phyloP scores from a whole-genome alignment of 2,329 filamentous ascomycete species.

The Aspergillus sojae region DNA sequence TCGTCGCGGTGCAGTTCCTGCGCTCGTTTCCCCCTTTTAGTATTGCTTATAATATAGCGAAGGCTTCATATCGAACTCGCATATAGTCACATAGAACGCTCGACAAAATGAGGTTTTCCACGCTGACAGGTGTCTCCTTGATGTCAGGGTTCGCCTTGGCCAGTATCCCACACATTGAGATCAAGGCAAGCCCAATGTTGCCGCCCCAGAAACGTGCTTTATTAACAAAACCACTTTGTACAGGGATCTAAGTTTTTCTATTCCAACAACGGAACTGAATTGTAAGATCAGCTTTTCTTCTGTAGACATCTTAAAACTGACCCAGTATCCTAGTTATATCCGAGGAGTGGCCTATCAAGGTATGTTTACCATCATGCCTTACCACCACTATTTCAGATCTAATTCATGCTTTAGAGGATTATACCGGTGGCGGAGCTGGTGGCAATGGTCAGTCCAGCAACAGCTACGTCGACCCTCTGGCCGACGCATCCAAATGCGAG shows the following conservation, averaged over 20 bases:
- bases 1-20: background rate
- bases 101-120: background rate
- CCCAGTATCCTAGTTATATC: conserved; percentile 64
- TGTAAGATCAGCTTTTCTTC: background rate
- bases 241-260: background rate
- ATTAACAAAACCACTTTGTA: background rate
- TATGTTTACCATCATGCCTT: conserved; percentile 31
- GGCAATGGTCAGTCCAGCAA: conserved; percentile 41
- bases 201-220: background rate
- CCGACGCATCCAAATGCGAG: conserved; percentile 70
- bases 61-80: background rate
- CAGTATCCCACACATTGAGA: background rate
- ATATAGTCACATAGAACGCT: background rate
- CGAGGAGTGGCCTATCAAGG: conserved; percentile 93
- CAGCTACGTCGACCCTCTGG: conserved; percentile 78
- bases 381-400: background rate
- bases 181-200: background rate
- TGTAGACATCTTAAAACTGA: background rate
- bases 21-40: background rate
- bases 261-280: background rate
- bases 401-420: conserved; percentile 46
- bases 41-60: background rate
- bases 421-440: conserved; percentile 48
- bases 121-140: background rate
- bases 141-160: background rate